phyloP scores from a whole-genome alignment of 2,329 filamentous ascomycete genomes.

The Akanthomyces dipterigenus region DNA sequence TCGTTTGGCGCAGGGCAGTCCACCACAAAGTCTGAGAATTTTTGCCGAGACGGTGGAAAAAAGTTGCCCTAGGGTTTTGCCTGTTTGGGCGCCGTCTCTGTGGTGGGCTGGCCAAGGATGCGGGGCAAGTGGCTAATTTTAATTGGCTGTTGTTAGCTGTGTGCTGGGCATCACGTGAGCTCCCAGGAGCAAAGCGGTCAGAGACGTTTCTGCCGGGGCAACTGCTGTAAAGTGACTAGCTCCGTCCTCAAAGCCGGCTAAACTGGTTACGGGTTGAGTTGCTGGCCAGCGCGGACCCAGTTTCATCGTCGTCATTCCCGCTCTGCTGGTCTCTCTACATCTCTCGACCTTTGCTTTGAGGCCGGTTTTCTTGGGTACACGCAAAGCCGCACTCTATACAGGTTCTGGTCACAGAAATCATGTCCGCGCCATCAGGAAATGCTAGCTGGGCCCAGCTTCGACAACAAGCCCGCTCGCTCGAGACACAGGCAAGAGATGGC shows the following conservation, averaged over 20 bases:
- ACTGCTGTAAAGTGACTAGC: neutral
- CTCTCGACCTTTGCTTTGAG: neutral
- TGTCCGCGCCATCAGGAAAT: slow-evolving; percentile 48
- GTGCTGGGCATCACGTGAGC: slow-evolving; percentile 20
- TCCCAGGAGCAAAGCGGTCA: slow-evolving; percentile 21
- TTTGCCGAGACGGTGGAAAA: slow-evolving; percentile 28
- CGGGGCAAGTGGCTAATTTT: slow-evolving; percentile 24
- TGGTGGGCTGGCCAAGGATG: neutral
- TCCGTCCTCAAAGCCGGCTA: neutral
- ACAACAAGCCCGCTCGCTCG: slow-evolving; percentile 81
- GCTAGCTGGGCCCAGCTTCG: slow-evolving; percentile 88
- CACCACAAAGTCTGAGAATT: slow-evolving; percentile 22
- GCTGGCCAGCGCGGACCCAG: slow-evolving; percentile 5
- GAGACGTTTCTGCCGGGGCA: slow-evolving; percentile 15
- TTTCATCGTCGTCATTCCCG: slow-evolving; percentile 10
- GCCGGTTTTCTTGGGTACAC: neutral
- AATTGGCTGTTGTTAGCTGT: slow-evolving; percentile 21
- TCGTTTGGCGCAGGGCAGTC: neutral
- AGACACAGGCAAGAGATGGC: slow-evolving; percentile 66
- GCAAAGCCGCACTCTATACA: neutral
- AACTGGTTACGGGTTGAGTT: neutral
- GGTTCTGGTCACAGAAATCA: slow-evolving; percentile 20
- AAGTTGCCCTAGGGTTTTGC: slow-evolving; percentile 31
- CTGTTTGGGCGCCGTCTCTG: slow-evolving; percentile 14
- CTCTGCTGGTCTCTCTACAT: slow-evolving; percentile 2